Base-by-base conservation (phyloP, 116 monocot genomes). In the Dioscorea cayenensis region DNA sequence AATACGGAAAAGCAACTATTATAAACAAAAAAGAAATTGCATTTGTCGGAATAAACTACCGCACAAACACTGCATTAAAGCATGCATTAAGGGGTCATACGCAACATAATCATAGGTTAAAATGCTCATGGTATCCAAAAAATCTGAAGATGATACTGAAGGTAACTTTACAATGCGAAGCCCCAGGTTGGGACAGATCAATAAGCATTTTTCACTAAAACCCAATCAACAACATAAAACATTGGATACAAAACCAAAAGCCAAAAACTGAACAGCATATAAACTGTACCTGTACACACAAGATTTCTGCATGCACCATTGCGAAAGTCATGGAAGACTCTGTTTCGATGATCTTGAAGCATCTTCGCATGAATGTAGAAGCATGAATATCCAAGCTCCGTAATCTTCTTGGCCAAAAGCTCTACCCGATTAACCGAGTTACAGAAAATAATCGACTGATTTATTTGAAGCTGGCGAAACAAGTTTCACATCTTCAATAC, bases 301-400 rank as follows among this genome's bases (percentile, higher is more conserved):
- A 95, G 89, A 80, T 95, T 95, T 62, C 95, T 86, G 72, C 95
- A 95, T 71, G 95, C 95, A 60, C 95, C 95, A 74, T 95, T 95
- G 17, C 95, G 87, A 68, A 95, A 95, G 72, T 95, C 95, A 84
- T 95, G 95, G 64, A 92, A 95, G 16, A 95, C 95, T 20, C 92
- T 52, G 69, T 95, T 95, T 4, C 95, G 72, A 73, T 95, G 95
- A 51, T 92, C 95, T 77, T 95, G 95, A 52, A 95, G 65, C 97
- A 97, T 97, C 72, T 92, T 97, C 38, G 90, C 93, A 81, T 97
- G 97, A 36, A 97, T 97, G 75, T 97, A 97, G 76, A 97, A 97
- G 73, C 97, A 97, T n/a, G 97, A 97, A 74, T 90, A 97, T 28
- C 97, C 97, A 62, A 97, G 86, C 67, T 92, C 92, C 18, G 97